Base-by-base conservation (phyloP, 768 basidiomycete genomes). In the Lactarius indigo region DNA sequence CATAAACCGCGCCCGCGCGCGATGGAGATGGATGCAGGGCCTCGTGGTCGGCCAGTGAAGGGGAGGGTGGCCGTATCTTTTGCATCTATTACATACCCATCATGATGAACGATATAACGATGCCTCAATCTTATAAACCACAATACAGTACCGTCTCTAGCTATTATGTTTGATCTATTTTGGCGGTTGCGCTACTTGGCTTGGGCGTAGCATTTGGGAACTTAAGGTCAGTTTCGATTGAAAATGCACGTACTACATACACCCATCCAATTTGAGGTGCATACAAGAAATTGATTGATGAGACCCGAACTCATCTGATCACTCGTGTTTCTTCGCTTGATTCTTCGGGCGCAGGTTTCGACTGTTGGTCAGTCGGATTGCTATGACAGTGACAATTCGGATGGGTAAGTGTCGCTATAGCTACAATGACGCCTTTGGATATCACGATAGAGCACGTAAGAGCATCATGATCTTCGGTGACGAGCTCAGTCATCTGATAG, bases 1-100 rank as follows among this genome's bases (percentile, higher is more conserved):
- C 30, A 20, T 7, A n/a, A 39, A 28, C 39, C 28, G 10, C 33
- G 41, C 62, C n/a, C 58, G 42, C 28, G 42, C 12, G 5, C 52
- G 58, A 56, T 68, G 66, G 66, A 55, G 55, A 39, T 60, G 61
- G 61, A 15, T 68, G 17, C 57, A 28, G n/a, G n/a, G n/a, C 20
- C 52, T 68, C 7, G 17, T 68, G 17, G 26, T 35, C 15, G 50
- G 54, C 39, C 20, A 3, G 35, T 39, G 42, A 56, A 28, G 41
- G 17, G 7, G 41, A 23, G 33, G 35, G 39, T 26, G 6, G 50
- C 37, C 37, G 47, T 2, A 35, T 33, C 60, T 60, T 47, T 39
- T 35, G 18, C 28, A 66, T 66, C 56, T 66, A 54, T 58, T 66
- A 54, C 56, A 41, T 54, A 35, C 57, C 42, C 26, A 57, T 42